Percentiles rank a stretch among this genome's conserved stretches.
These are phyloP conservation scores for Ogataea henricii DNA, from an alignment of 805 yeast genomes.

Conservation along the genomic window DNA sequence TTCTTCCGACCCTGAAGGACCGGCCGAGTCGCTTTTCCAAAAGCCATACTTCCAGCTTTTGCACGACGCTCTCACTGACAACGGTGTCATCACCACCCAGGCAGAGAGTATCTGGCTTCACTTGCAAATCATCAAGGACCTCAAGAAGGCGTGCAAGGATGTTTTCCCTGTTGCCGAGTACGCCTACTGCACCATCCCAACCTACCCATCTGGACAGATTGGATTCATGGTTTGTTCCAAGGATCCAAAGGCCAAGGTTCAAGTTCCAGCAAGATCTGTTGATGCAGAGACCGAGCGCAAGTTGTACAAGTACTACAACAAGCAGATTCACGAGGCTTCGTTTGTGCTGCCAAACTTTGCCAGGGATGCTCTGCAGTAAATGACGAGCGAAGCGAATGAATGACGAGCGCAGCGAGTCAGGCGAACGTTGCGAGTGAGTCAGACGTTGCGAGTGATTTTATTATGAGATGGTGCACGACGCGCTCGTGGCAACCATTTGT, in stretches of 20 bases:
- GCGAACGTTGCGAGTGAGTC: background rate
- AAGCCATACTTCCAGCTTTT: slow-evolving; percentile 86
- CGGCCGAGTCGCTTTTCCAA: slow-evolving; percentile 92
- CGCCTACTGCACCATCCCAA: slow-evolving; percentile 91
- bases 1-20: slow-evolving; percentile 98
- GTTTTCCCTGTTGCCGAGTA: slow-evolving; percentile 92
- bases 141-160: slow-evolving; percentile 77
- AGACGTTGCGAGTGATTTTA: background rate
- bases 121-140: slow-evolving; percentile 75
- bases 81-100: slow-evolving; percentile 91
- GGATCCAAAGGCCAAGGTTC: slow-evolving; percentile 63
- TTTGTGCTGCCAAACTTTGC: slow-evolving; percentile 95
- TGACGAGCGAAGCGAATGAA: background rate
- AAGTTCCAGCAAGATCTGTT: slow-evolving; percentile 67
- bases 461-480: too few species aligned
- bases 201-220: slow-evolving; percentile 95
- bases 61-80: slow-evolving; percentile 83
- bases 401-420: background rate
- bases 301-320: slow-evolving; percentile 80
- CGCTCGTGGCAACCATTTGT: too few species aligned
- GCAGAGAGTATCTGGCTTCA: slow-evolving; percentile 96
- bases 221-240: slow-evolving; percentile 98
- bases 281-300: slow-evolving; percentile 61
- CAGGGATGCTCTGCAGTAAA: slow-evolving; percentile 38
- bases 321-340: slow-evolving; percentile 81